Evolutionary conservation across 352 stramenopile species (phyloP), one percentile per base, ranked within the genome.

Genomic region (Paralagenidium karlingii): DNA sequence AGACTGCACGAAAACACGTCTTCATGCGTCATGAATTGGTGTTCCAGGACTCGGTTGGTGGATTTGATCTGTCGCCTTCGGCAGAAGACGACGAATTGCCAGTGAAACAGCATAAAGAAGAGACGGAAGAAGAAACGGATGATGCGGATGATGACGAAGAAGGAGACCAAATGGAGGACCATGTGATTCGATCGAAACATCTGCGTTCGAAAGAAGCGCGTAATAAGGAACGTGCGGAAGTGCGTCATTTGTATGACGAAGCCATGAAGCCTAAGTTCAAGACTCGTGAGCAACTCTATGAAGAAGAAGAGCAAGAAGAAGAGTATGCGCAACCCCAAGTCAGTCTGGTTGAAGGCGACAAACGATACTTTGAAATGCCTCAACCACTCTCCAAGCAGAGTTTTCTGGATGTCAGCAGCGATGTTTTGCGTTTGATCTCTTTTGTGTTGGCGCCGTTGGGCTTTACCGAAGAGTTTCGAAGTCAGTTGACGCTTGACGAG

Each of bases 311-410:
- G n/a, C n/a, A n/a, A n/a, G 38, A 60, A 21, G 57, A 80, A 12
- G 45, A 60, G 38, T 49, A 73, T 10, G 67, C 82, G 19, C 81
- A 63, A 64, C 34, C 67, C 24, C 57, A 67, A 18, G 33, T 32
- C n/a, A n/a, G n/a, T n/a, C n/a, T n/a, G n/a, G n/a, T n/a, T n/a
- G n/a, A n/a, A 18, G 52, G 73, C 22, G 65, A 61, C 3, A 56
- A 65, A 13, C 63, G 60, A 3, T 91, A 82, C 46, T 91, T 91
- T 47, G 75, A 85, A 24, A 88, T 91, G 74, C 77, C 77, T 13
- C 58, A 47, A 13, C 67, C 69, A 32, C 53, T 91, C 33, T 75
- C 45, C 25, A 88, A 85, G 45, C 18, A 30, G 12, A 55, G 70
- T 27, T 91, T 91, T 30, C 42, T 91, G 25, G 60, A 73, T 33